Evolutionary conservation across 2,329 filamentous ascomycete genomes (phyloP), one percentile per base, ranked within the genome.

Genomic region (Aspergillus luchuensis): DNA sequence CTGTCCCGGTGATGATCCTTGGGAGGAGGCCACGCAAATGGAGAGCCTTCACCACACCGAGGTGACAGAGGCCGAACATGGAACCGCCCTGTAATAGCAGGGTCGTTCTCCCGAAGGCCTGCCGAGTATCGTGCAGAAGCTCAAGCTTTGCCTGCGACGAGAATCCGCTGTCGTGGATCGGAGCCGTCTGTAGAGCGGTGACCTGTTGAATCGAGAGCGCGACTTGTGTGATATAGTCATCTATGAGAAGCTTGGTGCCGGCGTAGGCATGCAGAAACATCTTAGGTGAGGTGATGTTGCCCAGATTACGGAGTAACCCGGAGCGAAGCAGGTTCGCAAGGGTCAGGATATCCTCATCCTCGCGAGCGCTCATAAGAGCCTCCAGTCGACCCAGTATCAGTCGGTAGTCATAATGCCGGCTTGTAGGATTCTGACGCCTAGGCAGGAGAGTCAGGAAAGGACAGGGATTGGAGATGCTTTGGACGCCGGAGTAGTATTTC

Each of bases 1-100:
- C 93, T 1, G 92, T 96, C 8, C 94, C 94, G 0, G 92, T 92
- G 67, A 98, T 93, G 68, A 97, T 96, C 47, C 92, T 86, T 4
- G 95, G 94, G 49, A 97, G 81, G 15, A 97, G 79, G 0, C 91
- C 91, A 28, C 90, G 86, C 38, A 92, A 78, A 76, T 93, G 91
- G 43, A 97, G 80, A 2, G 92, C 92, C 72, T 94, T 96, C 41
- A 96, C 91, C 5, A 97, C 92, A 6, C 93, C 93, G 4, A 97
- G 76, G 75, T 97, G 94, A 69, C 91, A 97, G 8, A 97, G 79
- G 2, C 93, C 93, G 70, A 97, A 97, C 60, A 96, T 94, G 45
- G 92, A 91, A 13, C 94, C 93, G 51, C 93, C 93, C 74, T 97
- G 92, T 1, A 97, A 78, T 4, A 97, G 89, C 23, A 97, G 82